Conservation (phyloP, 2,329 filamentous ascomycete genomes). For the Apiospora malaysiana region DNA sequence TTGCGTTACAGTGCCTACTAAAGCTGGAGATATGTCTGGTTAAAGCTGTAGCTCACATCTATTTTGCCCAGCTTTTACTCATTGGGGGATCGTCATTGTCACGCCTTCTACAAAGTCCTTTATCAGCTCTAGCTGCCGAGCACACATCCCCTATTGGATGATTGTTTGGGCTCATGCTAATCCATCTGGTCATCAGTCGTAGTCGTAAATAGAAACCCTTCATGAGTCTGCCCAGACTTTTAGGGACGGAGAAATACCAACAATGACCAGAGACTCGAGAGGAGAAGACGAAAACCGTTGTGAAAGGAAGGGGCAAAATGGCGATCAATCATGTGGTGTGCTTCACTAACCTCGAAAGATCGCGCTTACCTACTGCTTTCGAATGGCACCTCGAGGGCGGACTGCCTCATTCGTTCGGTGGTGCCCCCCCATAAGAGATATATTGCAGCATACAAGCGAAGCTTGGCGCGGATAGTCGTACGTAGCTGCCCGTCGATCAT, state of each 20-base stretch:
- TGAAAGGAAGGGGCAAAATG: conserved; percentile 4
- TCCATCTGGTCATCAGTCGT: background rate
- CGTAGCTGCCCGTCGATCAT: conserved; percentile 3
- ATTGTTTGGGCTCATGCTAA: background rate
- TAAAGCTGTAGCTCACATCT: background rate
- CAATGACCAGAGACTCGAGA: background rate
- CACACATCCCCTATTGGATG: background rate
- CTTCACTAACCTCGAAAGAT: background rate
- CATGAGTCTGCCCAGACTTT: no score
- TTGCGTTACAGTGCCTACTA: no score
- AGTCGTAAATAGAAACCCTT: background rate
- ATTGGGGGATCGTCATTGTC: background rate
- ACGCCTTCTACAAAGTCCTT: background rate
- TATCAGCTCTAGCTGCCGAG: background rate
- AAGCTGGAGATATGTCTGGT: background rate
- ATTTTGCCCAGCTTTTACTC: background rate
- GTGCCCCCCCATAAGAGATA: background rate
- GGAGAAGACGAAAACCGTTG: no score
- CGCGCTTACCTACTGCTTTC: background rate
- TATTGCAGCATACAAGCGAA: background rate
- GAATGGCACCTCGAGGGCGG: background rate
- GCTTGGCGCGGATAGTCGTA: background rate
- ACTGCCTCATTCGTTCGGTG: background rate
- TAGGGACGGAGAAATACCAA: background rate
- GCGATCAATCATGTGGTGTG: background rate